phyloP scores from a whole-genome alignment of 192 early-diverging fungal species.

The Backusella luteola region DNA sequence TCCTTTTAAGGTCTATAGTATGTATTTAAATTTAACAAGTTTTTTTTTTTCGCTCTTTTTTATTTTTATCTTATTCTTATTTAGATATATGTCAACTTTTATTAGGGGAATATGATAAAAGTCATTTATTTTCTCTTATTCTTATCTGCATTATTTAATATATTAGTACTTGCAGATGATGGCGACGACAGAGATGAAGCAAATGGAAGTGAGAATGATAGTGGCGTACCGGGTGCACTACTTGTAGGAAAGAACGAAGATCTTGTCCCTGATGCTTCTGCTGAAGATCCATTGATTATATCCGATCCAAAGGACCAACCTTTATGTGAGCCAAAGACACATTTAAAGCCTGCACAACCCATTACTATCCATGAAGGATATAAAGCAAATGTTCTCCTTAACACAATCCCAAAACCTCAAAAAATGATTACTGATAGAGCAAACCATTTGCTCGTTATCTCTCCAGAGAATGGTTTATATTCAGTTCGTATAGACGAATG shows the following conservation, averaged over 20 bases:
- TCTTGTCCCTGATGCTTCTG: slow-evolving; percentile 21
- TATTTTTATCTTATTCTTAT: neutral
- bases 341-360: slow-evolving; percentile 6
- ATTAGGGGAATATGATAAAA: neutral
- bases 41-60: neutral
- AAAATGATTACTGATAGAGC: slow-evolving; percentile 17
- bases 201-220: neutral
- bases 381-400: slow-evolving; percentile 22
- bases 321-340: slow-evolving; percentile 15
- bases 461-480: slow-evolving; percentile 19
- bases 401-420: slow-evolving; percentile 22
- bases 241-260: neutral
- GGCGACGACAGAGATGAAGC: neutral
- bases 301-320: slow-evolving; percentile 14
- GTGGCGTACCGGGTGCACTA: neutral
- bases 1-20: neutral
- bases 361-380: slow-evolving; percentile 18
- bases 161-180: neutral
- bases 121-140: neutral
- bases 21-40: neutral
- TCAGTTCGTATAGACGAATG: slow-evolving; percentile 30
- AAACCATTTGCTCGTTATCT: slow-evolving; percentile 26
- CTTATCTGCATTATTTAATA: neutral
- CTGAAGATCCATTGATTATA: slow-evolving; percentile 20
- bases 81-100: neutral